A percentile compares a stretch with the other conserved stretches of the same genome.
These are phyloP conservation scores for Plasmodium blacklocki DNA, from an alignment of 169 alveolate species.

Conservation along the genomic window DNA sequence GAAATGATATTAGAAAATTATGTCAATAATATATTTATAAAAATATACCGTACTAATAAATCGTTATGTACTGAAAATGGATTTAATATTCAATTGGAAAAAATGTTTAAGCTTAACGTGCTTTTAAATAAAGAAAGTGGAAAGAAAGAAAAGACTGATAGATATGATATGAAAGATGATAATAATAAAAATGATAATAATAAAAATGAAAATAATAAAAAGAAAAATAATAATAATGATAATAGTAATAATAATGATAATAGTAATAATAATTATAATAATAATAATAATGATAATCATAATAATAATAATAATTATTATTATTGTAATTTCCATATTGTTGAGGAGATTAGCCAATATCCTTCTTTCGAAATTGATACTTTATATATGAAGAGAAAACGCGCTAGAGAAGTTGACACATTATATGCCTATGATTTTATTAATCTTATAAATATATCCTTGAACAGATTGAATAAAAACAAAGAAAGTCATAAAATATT, in stretches of 20 bases:
- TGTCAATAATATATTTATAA: constrained; percentile 49
- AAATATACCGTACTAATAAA: constrained; percentile 9
- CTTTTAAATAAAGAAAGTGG: constrained; percentile 24
- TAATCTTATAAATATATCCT: constrained; percentile 25
- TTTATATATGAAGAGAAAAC: constrained; percentile 50
- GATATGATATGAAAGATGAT: background rate
- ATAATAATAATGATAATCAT: too few species aligned
- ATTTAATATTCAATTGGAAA: background rate
- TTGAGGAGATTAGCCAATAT: constrained; percentile 8
- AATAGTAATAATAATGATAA: too few species aligned
- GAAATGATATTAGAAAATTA: constrained; percentile 53
- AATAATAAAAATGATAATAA: too few species aligned
- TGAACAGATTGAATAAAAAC: constrained; percentile 25
- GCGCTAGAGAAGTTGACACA: constrained; percentile 73
- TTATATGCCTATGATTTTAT: constrained; percentile 73
- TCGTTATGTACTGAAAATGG: background rate
- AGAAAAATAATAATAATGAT: too few species aligned
- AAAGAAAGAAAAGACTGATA: constrained; percentile 16
- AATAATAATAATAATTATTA: too few species aligned
- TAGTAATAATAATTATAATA: too few species aligned
- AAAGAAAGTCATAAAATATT: background rate
- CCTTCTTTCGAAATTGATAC: constrained; percentile 33
- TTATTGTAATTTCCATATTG: too few species aligned
- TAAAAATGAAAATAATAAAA: too few species aligned
- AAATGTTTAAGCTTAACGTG: constrained; percentile 24